Percentiles rank a stretch among this genome's conserved stretches.
These are phyloP conservation scores for Alternaria panax DNA, from an alignment of 2,329 filamentous ascomycete genomes.

Conservation along the genomic window DNA sequence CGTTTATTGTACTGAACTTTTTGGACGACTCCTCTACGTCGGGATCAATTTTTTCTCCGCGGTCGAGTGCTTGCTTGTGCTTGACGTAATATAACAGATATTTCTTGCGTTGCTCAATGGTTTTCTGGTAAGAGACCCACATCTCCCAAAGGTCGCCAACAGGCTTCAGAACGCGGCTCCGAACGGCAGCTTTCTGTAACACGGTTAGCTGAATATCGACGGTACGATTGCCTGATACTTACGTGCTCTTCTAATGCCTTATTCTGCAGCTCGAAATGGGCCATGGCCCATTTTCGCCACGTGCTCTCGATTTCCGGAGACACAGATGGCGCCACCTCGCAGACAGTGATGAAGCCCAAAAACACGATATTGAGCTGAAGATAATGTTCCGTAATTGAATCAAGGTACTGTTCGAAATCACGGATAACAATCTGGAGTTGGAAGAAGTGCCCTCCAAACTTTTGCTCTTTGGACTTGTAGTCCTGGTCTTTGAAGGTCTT, in stretches of 20 bases:
- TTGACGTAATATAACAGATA: conserved; percentile 88
- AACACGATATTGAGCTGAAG: conserved; percentile 82
- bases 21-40: conserved; percentile 85
- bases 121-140: conserved; percentile 82
- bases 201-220: conserved; percentile 21
- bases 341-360: conserved; percentile 81
- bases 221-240: conserved; percentile 45
- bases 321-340: conserved; percentile 65
- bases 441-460: conserved; percentile 90
- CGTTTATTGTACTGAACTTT: conserved; percentile 89
- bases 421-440: conserved; percentile 90
- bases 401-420: conserved; percentile 91
- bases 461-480: conserved; percentile 82
- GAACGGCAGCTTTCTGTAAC: conserved; percentile 67
- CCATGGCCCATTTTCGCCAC: conserved; percentile 89
- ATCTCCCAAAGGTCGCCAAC: conserved; percentile 79
- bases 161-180: conserved; percentile 84
- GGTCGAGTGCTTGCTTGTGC: conserved; percentile 76
- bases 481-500: conserved; percentile 76
- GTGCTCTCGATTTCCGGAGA: conserved; percentile 90
- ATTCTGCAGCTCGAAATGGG: conserved; percentile 83
- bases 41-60: conserved; percentile 85
- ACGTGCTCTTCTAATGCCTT: conserved; percentile 86
- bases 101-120: conserved; percentile 95
- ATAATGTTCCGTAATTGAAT: conserved; percentile 80